Evolutionary conservation across 495 filamentous ascomycete genomes (phyloP), one percentile per base, ranked within the genome.

Genomic region (Filosporella fistucella): DNA sequence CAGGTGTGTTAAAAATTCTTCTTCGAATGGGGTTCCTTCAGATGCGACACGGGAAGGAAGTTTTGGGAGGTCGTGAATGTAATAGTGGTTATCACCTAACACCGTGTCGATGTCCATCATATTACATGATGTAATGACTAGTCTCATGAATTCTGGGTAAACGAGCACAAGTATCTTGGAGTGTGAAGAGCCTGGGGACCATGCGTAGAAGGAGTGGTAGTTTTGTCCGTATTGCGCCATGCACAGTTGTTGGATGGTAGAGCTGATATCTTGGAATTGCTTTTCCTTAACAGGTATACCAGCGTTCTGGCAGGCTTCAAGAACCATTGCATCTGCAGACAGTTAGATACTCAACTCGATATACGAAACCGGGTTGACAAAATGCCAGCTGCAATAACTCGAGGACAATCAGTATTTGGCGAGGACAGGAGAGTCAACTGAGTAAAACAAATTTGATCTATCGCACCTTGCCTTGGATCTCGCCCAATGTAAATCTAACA

Each of bases 81-180:
- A 57, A 49, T 50, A 57, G 22, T 57, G 54, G 34, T 57, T 57
- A 26, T 57, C 54, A 13, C 54, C 54, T 1, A 53, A 17, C 8
- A 48, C 28, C 4, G 54, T 57, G 32, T 57, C 54, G 26, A 54
- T 49, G 9, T 47, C 16, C 49, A 57, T 57, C 49, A 57, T 53
- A 41, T 57, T 57, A 23, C 54, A 57, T 24, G 54, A 57, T n/a
- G 54, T 57, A 13, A 57, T 54, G 7, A 54, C 45, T 1, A 57
- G 35, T 28, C 54, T 44, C 12, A 57, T 36, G 24, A 57, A 57
- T n/a, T 26, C 18, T 1, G 50, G 45, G 34, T 57, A 57, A 7
- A 57, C 45, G 26, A 57, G 50, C 3, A 54, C 10, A 22, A 57
- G 54, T 16, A 56, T 43, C 25, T 57, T 57, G 0, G 54, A 49